Base-by-base conservation (phyloP, 2,329 filamentous ascomycete genomes). In the Ophiostoma quercus region DNA sequence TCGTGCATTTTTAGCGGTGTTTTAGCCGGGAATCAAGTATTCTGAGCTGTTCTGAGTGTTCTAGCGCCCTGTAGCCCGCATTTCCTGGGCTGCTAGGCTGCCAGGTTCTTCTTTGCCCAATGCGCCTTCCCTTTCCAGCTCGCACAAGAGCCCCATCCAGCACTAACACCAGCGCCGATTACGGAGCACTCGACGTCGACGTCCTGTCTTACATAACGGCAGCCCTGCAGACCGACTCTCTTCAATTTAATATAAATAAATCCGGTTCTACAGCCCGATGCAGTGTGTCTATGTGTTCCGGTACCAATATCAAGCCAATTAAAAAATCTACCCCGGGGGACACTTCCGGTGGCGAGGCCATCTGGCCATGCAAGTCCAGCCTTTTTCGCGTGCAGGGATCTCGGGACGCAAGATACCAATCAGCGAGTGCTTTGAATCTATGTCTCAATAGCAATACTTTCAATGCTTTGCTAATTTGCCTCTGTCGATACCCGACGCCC, bases 261-360 rank as follows among this genome's bases (percentile, higher is more conserved):
- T 41, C 14, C 39, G 11, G 39, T 41, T 41, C 11, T 41, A 41
- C 39, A 41, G 39, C 39, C 39, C 39, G 39, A 14, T 14, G 39
- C 39, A 1, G 39, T 41, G 12, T 9, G 12, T 1, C 39, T 41
- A 2, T 14, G 39, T 3, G 11, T 3, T 14, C 39, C 39, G 12
- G 39, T 41, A 41, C 39, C 39, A 41, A 14, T 41, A 41, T 34
- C 34, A 34, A 34, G 8, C 34, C 34, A 34, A 34, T 43, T 43
- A 43, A 43, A 43, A 11, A 1, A n/a, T 57, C 7, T 47, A 47
- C 9, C 8, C 16, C 51, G 57, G 57, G 57, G 25, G 54, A 62
- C 3, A 25, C 57, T 62, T 62, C 57, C 57, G 57, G 57, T 62
- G 57, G 57, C 57, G 14, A 62, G 57, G 25, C 25, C 57, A 62